Evolutionary conservation across 1,139 yeast species (phyloP).

Genomic region (Cylindricascospora bacillispora): DNA sequence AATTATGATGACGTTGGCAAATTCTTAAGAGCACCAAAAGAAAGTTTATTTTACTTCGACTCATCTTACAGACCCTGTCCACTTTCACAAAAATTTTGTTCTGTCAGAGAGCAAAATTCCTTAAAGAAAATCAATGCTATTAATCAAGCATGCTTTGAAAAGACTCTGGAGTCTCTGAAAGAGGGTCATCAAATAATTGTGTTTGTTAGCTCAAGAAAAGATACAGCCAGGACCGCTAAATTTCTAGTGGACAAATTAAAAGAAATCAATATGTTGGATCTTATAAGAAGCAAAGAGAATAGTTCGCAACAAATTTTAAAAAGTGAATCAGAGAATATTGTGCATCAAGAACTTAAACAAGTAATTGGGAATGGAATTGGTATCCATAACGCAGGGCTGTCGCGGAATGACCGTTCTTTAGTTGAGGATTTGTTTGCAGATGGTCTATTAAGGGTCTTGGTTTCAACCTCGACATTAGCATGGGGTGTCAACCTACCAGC

Average conservation of each 20-base stretch:
- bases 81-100: slow-evolving; percentile 74
- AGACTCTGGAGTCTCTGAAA: slow-evolving; percentile 52
- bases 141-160: slow-evolving; percentile 87
- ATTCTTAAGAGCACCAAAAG: slow-evolving; percentile 56
- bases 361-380: slow-evolving; percentile 69
- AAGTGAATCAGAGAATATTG: slow-evolving; percentile 47
- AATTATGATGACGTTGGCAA: slow-evolving; percentile 80
- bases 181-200: slow-evolving; percentile 63
- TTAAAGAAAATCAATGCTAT: slow-evolving; percentile 68
- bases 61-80: slow-evolving; percentile 87
- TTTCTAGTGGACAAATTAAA: slow-evolving; percentile 52
- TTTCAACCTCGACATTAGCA: slow-evolving; percentile 91
- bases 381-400: slow-evolving; percentile 89
- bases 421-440: slow-evolving; percentile 84
- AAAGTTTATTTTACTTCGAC: slow-evolving; percentile 58
- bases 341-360: slow-evolving; percentile 43
- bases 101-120: slow-evolving; percentile 76
- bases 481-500: slow-evolving; percentile 99
- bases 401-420: slow-evolving; percentile 56
- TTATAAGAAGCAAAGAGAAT: slow-evolving; percentile 37
- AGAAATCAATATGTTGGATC: slow-evolving; percentile 40
- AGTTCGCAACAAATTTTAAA: slow-evolving; percentile 52
- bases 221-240: slow-evolving; percentile 73
- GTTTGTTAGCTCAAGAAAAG: slow-evolving; percentile 91
- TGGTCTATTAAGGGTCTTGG: slow-evolving; percentile 70